Conservation (phyloP, 441 rosid species). For the Biscutella auriculata region DNA sequence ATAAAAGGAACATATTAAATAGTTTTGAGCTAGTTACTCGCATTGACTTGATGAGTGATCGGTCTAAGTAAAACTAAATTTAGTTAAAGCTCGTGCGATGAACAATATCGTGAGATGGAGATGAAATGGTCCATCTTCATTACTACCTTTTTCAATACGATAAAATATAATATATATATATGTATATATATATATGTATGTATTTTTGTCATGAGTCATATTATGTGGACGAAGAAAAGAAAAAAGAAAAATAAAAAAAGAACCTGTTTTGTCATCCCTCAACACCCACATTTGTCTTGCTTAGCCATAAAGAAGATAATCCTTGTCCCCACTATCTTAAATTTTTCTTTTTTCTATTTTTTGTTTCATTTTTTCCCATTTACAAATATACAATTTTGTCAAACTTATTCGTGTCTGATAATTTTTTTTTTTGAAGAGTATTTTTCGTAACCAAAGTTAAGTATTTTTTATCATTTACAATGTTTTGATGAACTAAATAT, state of each 20-base stretch:
- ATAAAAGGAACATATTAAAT: too few species aligned
- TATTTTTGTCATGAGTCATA: constrained; percentile 3
- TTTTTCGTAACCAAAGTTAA: too few species aligned
- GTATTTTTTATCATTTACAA: too few species aligned
- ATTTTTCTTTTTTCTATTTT: neutral
- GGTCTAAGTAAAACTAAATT: too few species aligned
- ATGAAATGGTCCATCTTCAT: constrained; percentile 9
- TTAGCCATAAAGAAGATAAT: constrained; percentile 22
- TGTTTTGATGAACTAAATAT: too few species aligned
- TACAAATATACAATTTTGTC: constrained; percentile 5
- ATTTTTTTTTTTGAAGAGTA: too few species aligned
- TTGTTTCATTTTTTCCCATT: neutral
- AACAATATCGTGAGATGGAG: neutral
- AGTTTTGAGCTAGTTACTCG: too few species aligned
- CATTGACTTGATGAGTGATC: too few species aligned
- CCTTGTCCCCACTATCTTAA: constrained; percentile 29
- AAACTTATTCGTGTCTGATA: neutral
- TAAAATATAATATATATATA: neutral
- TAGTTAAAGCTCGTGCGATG: too few species aligned
- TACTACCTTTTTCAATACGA: neutral
- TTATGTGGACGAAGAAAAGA: constrained; percentile 6
- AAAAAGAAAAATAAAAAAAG: constrained; percentile 20
- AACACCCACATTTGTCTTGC: constrained; percentile 23
- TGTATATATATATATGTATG: too few species aligned
- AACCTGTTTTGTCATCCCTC: constrained; percentile 21